Conservation (phyloP, 2,329 filamentous ascomycete genomes). For the Colletotrichum musae region DNA sequence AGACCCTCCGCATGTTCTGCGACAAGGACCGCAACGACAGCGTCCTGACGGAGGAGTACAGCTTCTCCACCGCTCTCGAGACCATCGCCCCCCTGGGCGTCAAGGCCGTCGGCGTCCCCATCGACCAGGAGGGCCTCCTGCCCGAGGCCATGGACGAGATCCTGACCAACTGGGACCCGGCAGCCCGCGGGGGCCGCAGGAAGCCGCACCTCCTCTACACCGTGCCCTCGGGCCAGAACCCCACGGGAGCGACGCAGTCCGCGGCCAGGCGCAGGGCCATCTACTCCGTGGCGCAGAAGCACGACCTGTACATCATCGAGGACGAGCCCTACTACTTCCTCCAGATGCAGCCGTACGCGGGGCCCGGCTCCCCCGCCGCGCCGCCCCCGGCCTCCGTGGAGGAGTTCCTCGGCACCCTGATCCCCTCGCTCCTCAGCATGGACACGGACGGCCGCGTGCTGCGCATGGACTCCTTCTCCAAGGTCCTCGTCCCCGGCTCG, state of each 20-base stretch:
- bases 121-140: slow-evolving; percentile 69
- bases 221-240: slow-evolving; percentile 87
- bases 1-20: slow-evolving; percentile 86
- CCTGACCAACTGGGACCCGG: slow-evolving; percentile 64
- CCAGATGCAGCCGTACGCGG: slow-evolving; percentile 84
- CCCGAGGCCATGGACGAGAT: slow-evolving; percentile 67
- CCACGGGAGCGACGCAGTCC: slow-evolving; percentile 87
- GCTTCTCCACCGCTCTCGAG: slow-evolving; percentile 82
- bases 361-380: slow-evolving; percentile 62
- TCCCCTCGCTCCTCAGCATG: slow-evolving; percentile 83
- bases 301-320: slow-evolving; percentile 89
- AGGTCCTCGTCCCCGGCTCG: slow-evolving; percentile 87
- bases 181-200: slow-evolving; percentile 58
- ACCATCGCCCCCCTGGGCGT: slow-evolving; percentile 69
- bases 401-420: slow-evolving; percentile 80
- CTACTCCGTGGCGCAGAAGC: slow-evolving; percentile 84
- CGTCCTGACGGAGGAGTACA: slow-evolving; percentile 90
- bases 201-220: slow-evolving; percentile 73
- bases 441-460: slow-evolving; percentile 91
- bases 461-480: slow-evolving; percentile 93
- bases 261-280: slow-evolving; percentile 77
- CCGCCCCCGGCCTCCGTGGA: slow-evolving; percentile 74
- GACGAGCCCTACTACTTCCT: slow-evolving; percentile 97
- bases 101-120: slow-evolving; percentile 63
- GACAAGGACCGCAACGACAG: slow-evolving; percentile 78